Evolutionary conservation across 2,329 filamentous ascomycete genomes (phyloP), one percentile per base, ranked within the genome.

Genomic region (Curvularia sp.): DNA sequence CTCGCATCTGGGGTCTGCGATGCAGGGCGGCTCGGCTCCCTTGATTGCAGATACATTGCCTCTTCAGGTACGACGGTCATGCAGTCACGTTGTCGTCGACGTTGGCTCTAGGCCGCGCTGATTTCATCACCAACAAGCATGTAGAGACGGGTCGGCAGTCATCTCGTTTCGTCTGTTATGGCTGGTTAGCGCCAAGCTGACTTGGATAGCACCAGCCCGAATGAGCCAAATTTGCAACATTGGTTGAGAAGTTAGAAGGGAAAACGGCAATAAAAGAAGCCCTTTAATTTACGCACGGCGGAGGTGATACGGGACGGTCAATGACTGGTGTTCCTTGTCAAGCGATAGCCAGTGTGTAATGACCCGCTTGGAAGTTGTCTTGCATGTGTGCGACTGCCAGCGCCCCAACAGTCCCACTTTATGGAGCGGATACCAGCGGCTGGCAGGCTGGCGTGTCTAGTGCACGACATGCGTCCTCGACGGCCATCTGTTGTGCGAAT

Each of bases 351-450:
- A 56, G 57, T 56, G 57, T 47, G 51, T 55, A 62, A 63, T 56
- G 30, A 43, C 49, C 44, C 57, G 49, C 56, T 62, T 50, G 53
- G 53, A 18, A 57, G 48, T 58, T 62, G 63, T 62, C 57, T 49
- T 65, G 64, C 64, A 58, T 59, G 43, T 62, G 69, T 72, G 63
- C 50, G 55, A 74, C 71, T 49, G 58, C 42, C 43, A 61, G 61
- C 55, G 55, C 55, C 66, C 62, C 72, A 75, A 74, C 69, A 73
- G 68, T 74, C 63, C 60, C 65, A 74, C 69, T 57, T 62, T 62
- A 64, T 49, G 55, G 54, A 18, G 57, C 62, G 57, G 61, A 55
- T 65, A 61, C 60, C 53, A 56, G 58, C 57, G 59, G 60, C 56
- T 71, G 62, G 65, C 64, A 67, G 66, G 59, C 63, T 69, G 67